A percentile compares a stretch with the other conserved stretches of the same genome.
Conservation (phyloP, 495 filamentous ascomycete genomes). For the Geoglossum glabrum region DNA sequence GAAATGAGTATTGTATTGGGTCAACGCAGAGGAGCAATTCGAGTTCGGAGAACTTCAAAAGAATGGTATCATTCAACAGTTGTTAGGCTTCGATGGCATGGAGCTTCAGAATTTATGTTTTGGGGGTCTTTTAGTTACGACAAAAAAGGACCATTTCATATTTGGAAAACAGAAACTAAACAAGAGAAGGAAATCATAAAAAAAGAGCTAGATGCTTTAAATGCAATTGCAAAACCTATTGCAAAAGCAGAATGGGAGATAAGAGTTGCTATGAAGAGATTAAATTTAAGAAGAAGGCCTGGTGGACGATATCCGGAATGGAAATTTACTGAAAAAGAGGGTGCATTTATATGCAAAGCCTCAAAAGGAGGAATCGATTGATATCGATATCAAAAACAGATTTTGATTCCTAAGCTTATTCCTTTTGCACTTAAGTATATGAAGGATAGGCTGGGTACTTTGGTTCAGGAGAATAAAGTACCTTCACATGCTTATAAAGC, state of each 20-base stretch:
- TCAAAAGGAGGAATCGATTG: background rate
- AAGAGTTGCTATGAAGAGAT: background rate
- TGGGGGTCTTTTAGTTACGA: slow-evolving; percentile 1
- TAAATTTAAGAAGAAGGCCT: background rate
- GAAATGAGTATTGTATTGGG: background rate
- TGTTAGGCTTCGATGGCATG: background rate
- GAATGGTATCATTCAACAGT: background rate
- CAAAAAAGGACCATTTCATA: slow-evolving; percentile 5
- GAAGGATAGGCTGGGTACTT: background rate
- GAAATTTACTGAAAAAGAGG: background rate
- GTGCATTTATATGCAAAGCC: background rate
- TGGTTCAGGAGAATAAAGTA: background rate
- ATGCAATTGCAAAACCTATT: background rate
- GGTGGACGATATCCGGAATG: background rate
- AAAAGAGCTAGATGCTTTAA: background rate
- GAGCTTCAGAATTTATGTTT: slow-evolving; percentile 3
- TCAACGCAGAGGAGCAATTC: background rate
- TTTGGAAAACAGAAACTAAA: background rate
- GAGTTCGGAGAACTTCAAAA: background rate
- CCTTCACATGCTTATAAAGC: background rate
- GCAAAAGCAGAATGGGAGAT: background rate
- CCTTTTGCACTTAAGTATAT: background rate
- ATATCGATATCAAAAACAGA: background rate
- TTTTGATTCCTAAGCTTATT: background rate
- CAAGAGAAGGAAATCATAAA: background rate